Evolutionary conservation across 2,329 filamentous ascomycete species (phyloP).

Genomic region (Botrytis tulipae): DNA sequence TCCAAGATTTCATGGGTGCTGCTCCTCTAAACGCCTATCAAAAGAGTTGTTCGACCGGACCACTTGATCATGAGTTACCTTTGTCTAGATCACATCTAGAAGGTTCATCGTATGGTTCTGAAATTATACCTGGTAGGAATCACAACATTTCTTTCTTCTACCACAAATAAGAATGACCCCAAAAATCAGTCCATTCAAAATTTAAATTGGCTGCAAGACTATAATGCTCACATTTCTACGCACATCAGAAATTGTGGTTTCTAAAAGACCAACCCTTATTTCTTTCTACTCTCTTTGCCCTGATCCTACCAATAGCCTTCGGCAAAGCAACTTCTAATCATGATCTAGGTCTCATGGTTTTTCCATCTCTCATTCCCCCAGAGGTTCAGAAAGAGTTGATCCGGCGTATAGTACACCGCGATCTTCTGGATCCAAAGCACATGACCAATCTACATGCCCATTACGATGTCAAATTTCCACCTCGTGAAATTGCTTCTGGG

Average conservation of each 20-base stretch:
- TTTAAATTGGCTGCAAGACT: neutral
- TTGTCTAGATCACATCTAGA: neutral
- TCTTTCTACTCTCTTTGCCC: neutral
- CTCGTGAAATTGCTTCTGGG: neutral
- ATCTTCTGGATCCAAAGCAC: conserved; percentile 71
- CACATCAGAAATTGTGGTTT: neutral
- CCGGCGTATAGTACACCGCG: conserved; percentile 70
- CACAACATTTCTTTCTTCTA: conserved; percentile 1
- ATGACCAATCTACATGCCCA: conserved; percentile 89
- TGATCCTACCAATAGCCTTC: neutral
- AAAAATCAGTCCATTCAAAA: neutral
- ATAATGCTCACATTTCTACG: neutral
- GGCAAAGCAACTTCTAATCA: conserved; percentile 27
- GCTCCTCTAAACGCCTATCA: neutral
- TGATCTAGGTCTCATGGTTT: conserved; percentile 68
- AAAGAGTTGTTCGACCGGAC: neutral
- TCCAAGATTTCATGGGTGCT: neutral
- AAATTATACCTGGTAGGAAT: conserved; percentile 64
- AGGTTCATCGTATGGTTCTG: conserved; percentile 47
- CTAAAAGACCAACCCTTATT: neutral
- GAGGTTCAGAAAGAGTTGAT: conserved; percentile 68
- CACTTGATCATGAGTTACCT: neutral
- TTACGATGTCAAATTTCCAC: conserved; percentile 66
- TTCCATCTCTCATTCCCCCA: conserved; percentile 72
- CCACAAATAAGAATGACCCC: neutral